phyloP scores from a whole-genome alignment of 2,329 filamentous ascomycete species.

The Didymella sp. region DNA sequence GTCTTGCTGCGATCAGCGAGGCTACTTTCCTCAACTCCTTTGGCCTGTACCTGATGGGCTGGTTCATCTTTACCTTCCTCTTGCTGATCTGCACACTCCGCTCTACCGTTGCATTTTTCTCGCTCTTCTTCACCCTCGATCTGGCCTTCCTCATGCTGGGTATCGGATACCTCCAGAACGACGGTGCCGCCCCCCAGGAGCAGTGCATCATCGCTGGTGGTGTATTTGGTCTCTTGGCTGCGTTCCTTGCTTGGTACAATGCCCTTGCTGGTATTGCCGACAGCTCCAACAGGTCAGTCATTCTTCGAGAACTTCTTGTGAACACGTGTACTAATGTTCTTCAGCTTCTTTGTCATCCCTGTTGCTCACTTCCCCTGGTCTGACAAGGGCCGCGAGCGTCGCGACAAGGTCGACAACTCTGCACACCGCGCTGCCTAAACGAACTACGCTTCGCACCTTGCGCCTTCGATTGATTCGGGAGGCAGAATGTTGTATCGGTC shows the following conservation, averaged over 20 bases:
- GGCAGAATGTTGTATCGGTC: neutral
- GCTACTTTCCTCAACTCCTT: conserved; percentile 60
- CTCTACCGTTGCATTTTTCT: conserved; percentile 65
- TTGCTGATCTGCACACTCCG: conserved; percentile 64
- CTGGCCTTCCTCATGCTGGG: conserved; percentile 66
- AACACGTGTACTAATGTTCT: conserved; percentile 16
- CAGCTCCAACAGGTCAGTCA: conserved; percentile 56
- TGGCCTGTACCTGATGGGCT: conserved; percentile 65
- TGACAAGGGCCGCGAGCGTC: conserved; percentile 50
- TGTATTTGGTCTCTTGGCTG: conserved; percentile 60
- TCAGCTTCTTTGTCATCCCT: conserved; percentile 89
- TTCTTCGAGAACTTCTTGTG: neutral
- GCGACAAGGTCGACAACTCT: conserved; percentile 52
- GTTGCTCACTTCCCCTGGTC: conserved; percentile 97
- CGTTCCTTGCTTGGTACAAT: conserved; percentile 63
- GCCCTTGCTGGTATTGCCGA: conserved; percentile 63
- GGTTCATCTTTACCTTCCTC: conserved; percentile 66
- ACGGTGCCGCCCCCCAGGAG: conserved; percentile 50
- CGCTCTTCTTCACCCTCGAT: conserved; percentile 65
- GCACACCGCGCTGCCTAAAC: conserved; percentile 21
- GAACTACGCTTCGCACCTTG: neutral
- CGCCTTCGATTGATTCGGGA: conserved; percentile 15
- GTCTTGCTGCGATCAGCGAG: conserved; percentile 43
- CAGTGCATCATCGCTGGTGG: conserved; percentile 60
- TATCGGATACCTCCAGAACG: conserved; percentile 60